These are phyloP conservation scores for Penicillium sp. DNA, from an alignment of 2,329 filamentous ascomycete species.

Conservation along the genomic window DNA sequence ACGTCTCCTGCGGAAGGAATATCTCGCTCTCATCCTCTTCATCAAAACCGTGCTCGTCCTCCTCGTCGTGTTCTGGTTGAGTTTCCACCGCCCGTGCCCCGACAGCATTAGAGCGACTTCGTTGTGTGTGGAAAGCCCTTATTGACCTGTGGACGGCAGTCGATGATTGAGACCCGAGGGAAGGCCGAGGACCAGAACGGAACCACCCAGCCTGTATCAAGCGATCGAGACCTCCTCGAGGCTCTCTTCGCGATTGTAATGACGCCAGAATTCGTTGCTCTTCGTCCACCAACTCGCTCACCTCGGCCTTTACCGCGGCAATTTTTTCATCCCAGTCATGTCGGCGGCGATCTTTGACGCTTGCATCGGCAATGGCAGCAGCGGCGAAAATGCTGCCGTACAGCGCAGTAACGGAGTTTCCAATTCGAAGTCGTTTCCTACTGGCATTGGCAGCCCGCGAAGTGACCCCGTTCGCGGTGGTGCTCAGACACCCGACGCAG, in stretches of 20 bases:
- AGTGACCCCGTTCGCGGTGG: constrained; percentile 34
- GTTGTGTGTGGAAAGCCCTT: constrained; percentile 21
- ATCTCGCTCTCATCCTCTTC: constrained; percentile 20
- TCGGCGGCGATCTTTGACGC: constrained; percentile 39
- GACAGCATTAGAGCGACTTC: constrained; percentile 5
- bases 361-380: constrained; percentile 41
- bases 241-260: constrained; percentile 27
- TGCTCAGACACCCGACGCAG: constrained; percentile 42
- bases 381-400: constrained; percentile 45
- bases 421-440: constrained; percentile 39
- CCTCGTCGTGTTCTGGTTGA: constrained; percentile 4
- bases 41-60: constrained; percentile 13
- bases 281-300: constrained; percentile 39
- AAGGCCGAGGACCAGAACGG: constrained; percentile 21
- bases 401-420: constrained; percentile 44
- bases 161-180: constrained; percentile 11
- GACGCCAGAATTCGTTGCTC: constrained; percentile 36
- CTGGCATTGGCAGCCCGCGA: constrained; percentile 37
- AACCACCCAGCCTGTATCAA: constrained; percentile 26
- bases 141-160: constrained; percentile 12
- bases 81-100: constrained; percentile 11
- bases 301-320: constrained; percentile 43
- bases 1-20: constrained; percentile 19
- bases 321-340: constrained; percentile 43
- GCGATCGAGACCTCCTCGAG: constrained; percentile 15